Evolutionary conservation across 768 basidiomycete genomes (phyloP), one percentile per base, ranked within the genome.

Genomic region (Tephrocybe sp.): DNA sequence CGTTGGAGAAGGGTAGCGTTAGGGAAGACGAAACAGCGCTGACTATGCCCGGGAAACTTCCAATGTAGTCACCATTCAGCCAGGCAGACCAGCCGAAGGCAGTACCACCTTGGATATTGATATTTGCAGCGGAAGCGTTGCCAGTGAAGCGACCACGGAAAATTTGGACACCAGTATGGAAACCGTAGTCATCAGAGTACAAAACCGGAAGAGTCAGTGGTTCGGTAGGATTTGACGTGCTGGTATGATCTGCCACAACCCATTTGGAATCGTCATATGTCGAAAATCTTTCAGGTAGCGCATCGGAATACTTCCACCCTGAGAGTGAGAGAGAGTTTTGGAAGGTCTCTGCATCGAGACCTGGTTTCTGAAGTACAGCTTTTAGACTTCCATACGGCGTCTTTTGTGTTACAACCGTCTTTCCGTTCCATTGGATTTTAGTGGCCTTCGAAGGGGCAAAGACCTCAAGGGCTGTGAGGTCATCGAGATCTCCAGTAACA

Each of bases 51-150:
- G 42, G 35, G 27, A 44, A 51, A 26, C 49, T 51, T 22, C 49
- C 49, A 30, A 51, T 39, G 21, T 37, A 51, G 18, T 27, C 42
- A 13, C 43, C 49, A 25, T 51, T 51, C 22, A 51, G n/a, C 49
- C 49, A 51, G 2, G 49, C 42, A 30, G 49, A 51, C 49, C 49
- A 51, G 21, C 49, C 49, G 31, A 51, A 51, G 35, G 49, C 49
- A 19, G 35, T 44, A 4, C 49, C 49, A 15, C 49, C 49, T 44
- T 51, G 49, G 1, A 44, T 43, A 28, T 39, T 51, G 6, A 51
- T 15, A 7, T 9, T 32, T 9, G 35, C 49, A 25, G 42, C 49
- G 15, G 42, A 37, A 9, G 49, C 49, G 11, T 11, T 51, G 13
- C 49, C 49, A n/a, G 3, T 22, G 28, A 51, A 51, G 12, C 49